Conservation (phyloP, 176 grass and related monocot genomes). For the Lolium perenne region DNA sequence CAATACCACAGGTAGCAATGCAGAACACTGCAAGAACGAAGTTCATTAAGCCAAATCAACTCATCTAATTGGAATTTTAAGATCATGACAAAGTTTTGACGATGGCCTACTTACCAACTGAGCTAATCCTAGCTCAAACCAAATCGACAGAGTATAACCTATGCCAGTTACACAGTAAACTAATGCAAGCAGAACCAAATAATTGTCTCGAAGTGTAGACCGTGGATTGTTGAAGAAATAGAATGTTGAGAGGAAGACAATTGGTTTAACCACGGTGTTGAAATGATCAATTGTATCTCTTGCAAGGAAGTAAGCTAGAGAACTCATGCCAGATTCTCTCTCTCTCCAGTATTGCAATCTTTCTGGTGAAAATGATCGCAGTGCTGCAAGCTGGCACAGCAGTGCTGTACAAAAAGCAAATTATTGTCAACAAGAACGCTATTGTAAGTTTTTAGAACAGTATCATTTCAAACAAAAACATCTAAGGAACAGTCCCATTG, state of each 20-base stretch:
- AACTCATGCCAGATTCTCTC: constrained; percentile 83
- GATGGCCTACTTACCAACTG: constrained; percentile 58
- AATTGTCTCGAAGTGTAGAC: constrained; percentile 66
- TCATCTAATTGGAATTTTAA: constrained; percentile 9
- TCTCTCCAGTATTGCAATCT: constrained; percentile 75
- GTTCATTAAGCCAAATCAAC: constrained; percentile 42
- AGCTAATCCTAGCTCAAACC: constrained; percentile 78
- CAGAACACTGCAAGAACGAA: constrained; percentile 62
- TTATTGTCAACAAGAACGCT: constrained; percentile 31
- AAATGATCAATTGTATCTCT: constrained; percentile 87
- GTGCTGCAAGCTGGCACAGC: constrained; percentile 70
- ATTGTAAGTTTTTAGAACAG: neutral
- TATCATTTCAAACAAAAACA: neutral
- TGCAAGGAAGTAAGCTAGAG: constrained; percentile 79
- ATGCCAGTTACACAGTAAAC: constrained; percentile 85
- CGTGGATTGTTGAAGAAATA: constrained; percentile 79
- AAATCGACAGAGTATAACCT: constrained; percentile 76
- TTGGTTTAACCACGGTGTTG: constrained; percentile 64
- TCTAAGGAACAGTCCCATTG: neutral
- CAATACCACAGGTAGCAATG: constrained; percentile 72
- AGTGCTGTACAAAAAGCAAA: constrained; percentile 57
- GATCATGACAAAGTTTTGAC: neutral
- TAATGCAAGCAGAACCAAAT: constrained; percentile 66
- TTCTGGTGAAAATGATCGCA: constrained; percentile 79
- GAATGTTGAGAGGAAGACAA: constrained; percentile 75